These are phyloP conservation scores for Pestalotiopsis sp. DNA, from an alignment of 2,329 filamentous ascomycete species.

Conservation along the genomic window DNA sequence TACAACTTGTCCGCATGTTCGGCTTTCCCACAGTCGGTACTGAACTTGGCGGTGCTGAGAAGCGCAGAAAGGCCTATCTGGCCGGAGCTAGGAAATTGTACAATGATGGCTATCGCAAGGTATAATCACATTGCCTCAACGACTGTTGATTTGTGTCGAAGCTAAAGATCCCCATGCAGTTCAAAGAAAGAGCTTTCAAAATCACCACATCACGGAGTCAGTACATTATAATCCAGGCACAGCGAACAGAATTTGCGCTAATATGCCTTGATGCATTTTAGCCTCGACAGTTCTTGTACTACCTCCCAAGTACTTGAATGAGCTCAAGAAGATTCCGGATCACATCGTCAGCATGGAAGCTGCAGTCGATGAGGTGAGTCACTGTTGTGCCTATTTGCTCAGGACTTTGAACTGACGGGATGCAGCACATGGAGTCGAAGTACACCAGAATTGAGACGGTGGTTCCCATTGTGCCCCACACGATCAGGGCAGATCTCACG, in stretches of 20 bases:
- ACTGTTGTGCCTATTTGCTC: neutral
- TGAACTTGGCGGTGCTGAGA: slow-evolving; percentile 22
- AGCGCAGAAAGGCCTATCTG: slow-evolving; percentile 25
- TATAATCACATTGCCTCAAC: neutral
- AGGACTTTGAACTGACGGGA: neutral
- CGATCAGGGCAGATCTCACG: slow-evolving; percentile 6
- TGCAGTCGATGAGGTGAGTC: neutral
- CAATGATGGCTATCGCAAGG: slow-evolving; percentile 24
- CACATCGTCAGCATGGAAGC: slow-evolving; percentile 3
- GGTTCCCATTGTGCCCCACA: slow-evolving; percentile 3
- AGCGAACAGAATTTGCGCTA: neutral
- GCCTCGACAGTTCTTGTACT: neutral
- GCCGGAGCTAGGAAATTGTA: slow-evolving; percentile 22
- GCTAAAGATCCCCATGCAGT: slow-evolving; percentile 1
- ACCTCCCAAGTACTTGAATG: slow-evolving; percentile 2
- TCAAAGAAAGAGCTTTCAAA: slow-evolving; percentile 22
- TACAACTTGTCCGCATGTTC: neutral
- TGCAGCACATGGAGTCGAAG: slow-evolving; percentile 4
- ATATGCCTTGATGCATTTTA: neutral
- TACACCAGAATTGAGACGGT: slow-evolving; percentile 3
- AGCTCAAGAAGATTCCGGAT: slow-evolving; percentile 1
- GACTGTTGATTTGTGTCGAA: neutral
- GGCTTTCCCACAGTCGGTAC: slow-evolving; percentile 21
- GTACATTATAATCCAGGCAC: neutral
- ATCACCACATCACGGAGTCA: slow-evolving; percentile 5